Base-by-base conservation (phyloP, 2,329 filamentous ascomycete genomes). In the Aspergillus sp. region DNA sequence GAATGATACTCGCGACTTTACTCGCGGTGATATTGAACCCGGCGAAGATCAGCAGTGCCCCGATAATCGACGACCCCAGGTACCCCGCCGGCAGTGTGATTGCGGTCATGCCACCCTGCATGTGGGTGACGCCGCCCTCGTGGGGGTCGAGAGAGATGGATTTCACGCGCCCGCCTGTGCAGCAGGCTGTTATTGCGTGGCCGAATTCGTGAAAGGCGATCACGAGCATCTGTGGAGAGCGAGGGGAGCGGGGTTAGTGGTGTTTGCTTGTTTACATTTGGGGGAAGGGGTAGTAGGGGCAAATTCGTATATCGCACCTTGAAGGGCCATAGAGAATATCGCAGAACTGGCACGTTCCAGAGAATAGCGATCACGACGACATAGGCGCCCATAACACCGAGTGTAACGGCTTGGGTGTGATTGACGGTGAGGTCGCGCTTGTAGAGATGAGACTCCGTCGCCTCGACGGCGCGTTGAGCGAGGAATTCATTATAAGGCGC, bases 141-240 rank as follows among this genome's bases (percentile, higher is more conserved):
- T 87, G 82, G 1, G 89, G 89, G 68, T 91, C 87, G 20, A 91
- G 82, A 20, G 83, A 87, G 67, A 93, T 91, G 39, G 85, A 88
- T 69, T 90, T 85, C 63, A 93, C 89, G 55, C 78, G 81, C 4
- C 89, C 89, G 54, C 89, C 89, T 0, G 89, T 93, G 58, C 86
- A 83, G 61, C 87, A 83, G 39, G 88, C 88, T 1, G 85, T 85
- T 65, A 91, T 83, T 48, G 89, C 89, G 74, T 93, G 89, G 12
- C 88, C 85, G 68, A 92, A 83, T 66, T 93, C 89, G 75, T 93
- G 89, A 73, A 92, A 93, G 38, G 89, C 89, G 62, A 93, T 92
- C 51, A 90, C 88, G 18, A 93, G 82, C 89, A 92, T 91, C 86
- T 89, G 6, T 36, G 15, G 12, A n/a, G 12, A 13, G 12, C 13